Base-by-base conservation (phyloP, 2,329 filamentous ascomycete genomes). In the Dactylellina haptotyla region DNA sequence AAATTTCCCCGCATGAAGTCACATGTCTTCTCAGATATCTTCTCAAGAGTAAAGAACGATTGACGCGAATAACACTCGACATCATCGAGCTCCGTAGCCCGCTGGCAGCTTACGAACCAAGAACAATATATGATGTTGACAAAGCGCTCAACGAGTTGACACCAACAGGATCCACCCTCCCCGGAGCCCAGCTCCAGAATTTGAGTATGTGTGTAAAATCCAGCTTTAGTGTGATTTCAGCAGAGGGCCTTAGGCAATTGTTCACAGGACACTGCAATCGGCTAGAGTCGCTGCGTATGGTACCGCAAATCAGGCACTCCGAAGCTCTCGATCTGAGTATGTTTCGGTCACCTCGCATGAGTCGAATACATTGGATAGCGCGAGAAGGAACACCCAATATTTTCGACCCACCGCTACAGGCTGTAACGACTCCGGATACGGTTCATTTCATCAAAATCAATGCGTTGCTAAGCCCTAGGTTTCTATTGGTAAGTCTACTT, bases 101-200 rank as follows among this genome's bases (percentile, higher is more conserved):
- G 30, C n/a, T 73, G 14, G 48, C 61, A 25, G 43, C 61, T 5
- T 73, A 66, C 48, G 69, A 73, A 18, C 39, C 69, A 2, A 57
- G 69, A 54, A 62, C 56, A 26, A 48, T 73, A 0, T 66, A 73
- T 41, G 34, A 66, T 9, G 26, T 59, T 1, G 34, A 30, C 4
- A 43, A 16, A 23, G 53, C 69, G 2, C 54, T 65, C 46, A 30
- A 43, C 1, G 18, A 18, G 0, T 20, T 63, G 4, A 63, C 50
- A 18, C 28, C 57, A 14, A 28, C 30, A 1, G 30, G 41, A 4
- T 12, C 32, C 0, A 50, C 3, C 6, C 10, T 14, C 14, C 46
- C 51, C 0, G 45, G 43, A 2, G 59, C 67, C 0, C 25, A 41
- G 23, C 28, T 73, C 6, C 46, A 25, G 5, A 20, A 43, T n/a